A percentile compares a stretch with the other conserved stretches of the same genome.
Conservation (phyloP, 129 eudicot genomes). For the Kitagawia praeruptora region DNA sequence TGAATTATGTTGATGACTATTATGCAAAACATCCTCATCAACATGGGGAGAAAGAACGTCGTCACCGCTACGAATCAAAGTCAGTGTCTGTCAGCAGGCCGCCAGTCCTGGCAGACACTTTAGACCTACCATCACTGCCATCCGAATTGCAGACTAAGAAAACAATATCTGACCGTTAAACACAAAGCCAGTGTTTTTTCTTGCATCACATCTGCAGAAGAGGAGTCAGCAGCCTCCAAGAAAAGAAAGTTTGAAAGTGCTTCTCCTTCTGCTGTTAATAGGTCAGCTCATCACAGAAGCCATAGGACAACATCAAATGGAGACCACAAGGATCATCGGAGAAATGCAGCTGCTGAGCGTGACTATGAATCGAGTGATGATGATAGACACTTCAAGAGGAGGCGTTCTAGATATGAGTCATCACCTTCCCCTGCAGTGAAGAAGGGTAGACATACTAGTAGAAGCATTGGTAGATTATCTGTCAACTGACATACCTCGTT, state of each 20-base stretch:
- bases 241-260: conserved; percentile 48
- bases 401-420: conserved; percentile 66
- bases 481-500: background rate
- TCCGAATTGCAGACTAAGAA: conserved; percentile 15
- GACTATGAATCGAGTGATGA: conserved; percentile 74
- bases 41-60: conserved; percentile 13
- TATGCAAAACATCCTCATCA: too few species aligned
- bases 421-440: conserved; percentile 49
- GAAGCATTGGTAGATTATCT: conserved; percentile 38
- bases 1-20: background rate
- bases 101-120: conserved; percentile 22
- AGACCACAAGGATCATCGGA: conserved; percentile 19
- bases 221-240: conserved; percentile 46
- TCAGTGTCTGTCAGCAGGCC: conserved; percentile 26
- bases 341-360: background rate
- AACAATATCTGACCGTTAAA: conserved; percentile 34
- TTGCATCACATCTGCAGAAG: conserved; percentile 75
- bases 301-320: conserved; percentile 22
- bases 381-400: conserved; percentile 88
- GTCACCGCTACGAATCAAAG: conserved; percentile 35
- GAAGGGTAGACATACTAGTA: conserved; percentile 21
- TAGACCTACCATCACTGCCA: conserved; percentile 15
- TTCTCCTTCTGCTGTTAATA: background rate
- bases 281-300: conserved; percentile 14
- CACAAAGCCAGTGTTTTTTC: conserved; percentile 69